Evolutionary conservation across 2,329 filamentous ascomycete species (phyloP), one percentile per base, ranked within the genome.

Genomic region (Xylariaceae sp.): DNA sequence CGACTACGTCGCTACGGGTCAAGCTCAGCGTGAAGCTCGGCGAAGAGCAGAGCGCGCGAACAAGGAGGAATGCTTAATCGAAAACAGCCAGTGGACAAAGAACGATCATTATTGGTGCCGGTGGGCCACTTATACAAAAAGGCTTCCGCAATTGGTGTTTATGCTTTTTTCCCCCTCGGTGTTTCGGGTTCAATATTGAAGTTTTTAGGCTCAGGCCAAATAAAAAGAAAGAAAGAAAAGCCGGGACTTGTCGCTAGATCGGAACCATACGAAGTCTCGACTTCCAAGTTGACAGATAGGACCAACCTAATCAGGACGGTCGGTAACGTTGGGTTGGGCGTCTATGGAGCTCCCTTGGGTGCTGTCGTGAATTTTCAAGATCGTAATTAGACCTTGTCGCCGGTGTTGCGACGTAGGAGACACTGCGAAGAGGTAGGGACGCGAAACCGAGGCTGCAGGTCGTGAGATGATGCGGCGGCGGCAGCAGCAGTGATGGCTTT

Each of bases 1-100:
- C 55, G 34, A 54, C 48, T 58, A 56, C 59, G 56, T 39, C 54
- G 51, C 62, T 45, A 31, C 37, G 9, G 47, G 36, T 26, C 47
- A 28, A 49, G 39, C 29, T 41, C 24, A 14, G 48, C 41, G 17
- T 14, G n/a, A 9, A 16, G 6, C n/a, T 6, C n/a, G 23, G 33
- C n/a, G 45, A 31, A 36, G 26, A 45, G 37, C 46, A 12, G 36
- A 26, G 14, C 17, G 55, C 36, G 36, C 26, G 17, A 26, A 55
- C 51, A 41, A 48, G 54, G 48, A 56, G 44, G 36, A 29, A 26
- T 7, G 28, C 28, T 51, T 33, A 61, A 39, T 59, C 33, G 28
- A 34, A 52, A 53, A 47, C 34, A 49, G 37, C 33, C 58, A 61
- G 59, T 59, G 36, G 37, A 45, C 46, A 50, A 48, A 46, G 16